Evolutionary conservation across 2,329 filamentous ascomycete genomes (phyloP), one percentile per base, ranked within the genome.

Genomic region (Talaromyces sp.): DNA sequence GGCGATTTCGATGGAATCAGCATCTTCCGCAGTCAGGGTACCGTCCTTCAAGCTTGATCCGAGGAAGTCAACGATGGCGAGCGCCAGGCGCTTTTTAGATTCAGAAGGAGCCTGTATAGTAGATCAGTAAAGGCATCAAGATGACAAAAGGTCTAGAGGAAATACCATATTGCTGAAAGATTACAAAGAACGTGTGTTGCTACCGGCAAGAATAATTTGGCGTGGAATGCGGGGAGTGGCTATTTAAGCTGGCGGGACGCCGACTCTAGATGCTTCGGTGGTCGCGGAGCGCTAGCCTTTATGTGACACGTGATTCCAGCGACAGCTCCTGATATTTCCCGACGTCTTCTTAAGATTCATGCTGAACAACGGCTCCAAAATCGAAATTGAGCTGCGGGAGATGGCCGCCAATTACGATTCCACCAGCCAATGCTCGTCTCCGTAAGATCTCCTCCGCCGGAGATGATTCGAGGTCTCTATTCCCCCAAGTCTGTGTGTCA

Each of bases 21-120:
- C 87, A 79, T 99, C 94, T 73, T 98, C 95, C 72, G 90, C 82
- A 62, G 89, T 86, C 66, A 99, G 86, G 52, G 93, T 96, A 73
- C 95, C 95, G 78, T 99, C 95, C 68, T 88, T 90, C 71, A 92
- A 83, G 54, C 93, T 96, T 66, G 87, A 89, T 72, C 86, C 86
- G 67, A 99, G 90, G 84, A 97, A 99, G 82, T 98, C 92, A 83
- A 96, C 92, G 79, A 99, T 94, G 73, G 95, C 92, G 77, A 99
- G 91, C 79, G 95, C 95, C 69, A 99, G 90, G 82, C 93, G 92
- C 87, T 99, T 89, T 78, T 87, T 87, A 63, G 87, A 87, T 70
- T 84, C 82, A 64, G 75, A 76, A 14, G 77, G 76, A 66, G 78
- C 77, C 78, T 80, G 67, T 39, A 37, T 47, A 58, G 6, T 47